Base-by-base conservation (phyloP, 805 yeast genomes). In the Metschnikowia cubensis region DNA sequence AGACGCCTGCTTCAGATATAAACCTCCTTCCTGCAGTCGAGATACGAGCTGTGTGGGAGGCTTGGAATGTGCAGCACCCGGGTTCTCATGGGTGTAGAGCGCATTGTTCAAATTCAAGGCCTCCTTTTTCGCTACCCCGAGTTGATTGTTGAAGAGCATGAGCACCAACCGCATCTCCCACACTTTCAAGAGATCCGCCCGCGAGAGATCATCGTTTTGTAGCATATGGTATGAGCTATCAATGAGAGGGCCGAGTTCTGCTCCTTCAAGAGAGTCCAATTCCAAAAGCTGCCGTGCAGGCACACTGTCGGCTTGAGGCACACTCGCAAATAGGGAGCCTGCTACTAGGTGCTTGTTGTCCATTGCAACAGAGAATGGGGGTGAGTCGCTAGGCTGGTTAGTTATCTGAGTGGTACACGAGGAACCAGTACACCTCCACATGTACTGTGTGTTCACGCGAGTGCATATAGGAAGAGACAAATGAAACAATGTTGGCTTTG, bases 91-190 rank as follows among this genome's bases (percentile, higher is more conserved):
- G 35, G 62, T 46, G 51, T 69, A 73, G 29, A 73, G 57, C 8
- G 64, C 59, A 49, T 71, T 70, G 51, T 71, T 73, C 44, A 73
- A 52, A 43, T 60, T 62, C 38, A 68, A 59, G 4, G 75, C 76
- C 51, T 73, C 77, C 21, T 58, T 55, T 50, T 66, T 68, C 4
- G 77, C 77, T 6, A 48, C 44, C 3, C 52, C 50, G 14, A 70
- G 57, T 41, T 64, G 66, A 46, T 65, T 58, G 47, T 59, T 62
- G 58, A 71, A 71, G 3, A 72, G 47, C 11, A 60, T 58, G 10
- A 67, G 55, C 14, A 59, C 53, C 20, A 73, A 56, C n/a, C 77
- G 57, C 6, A 69, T 61, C 42, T 70, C 71, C 76, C 76, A 73
- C 20, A 71, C 48, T 15, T 22, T 34, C 37, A 53, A 55, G 15